Evolutionary conservation across 1,284 basidiomycete genomes (phyloP).

Genomic region (Cutaneotrichosporon cutaneum): DNA sequence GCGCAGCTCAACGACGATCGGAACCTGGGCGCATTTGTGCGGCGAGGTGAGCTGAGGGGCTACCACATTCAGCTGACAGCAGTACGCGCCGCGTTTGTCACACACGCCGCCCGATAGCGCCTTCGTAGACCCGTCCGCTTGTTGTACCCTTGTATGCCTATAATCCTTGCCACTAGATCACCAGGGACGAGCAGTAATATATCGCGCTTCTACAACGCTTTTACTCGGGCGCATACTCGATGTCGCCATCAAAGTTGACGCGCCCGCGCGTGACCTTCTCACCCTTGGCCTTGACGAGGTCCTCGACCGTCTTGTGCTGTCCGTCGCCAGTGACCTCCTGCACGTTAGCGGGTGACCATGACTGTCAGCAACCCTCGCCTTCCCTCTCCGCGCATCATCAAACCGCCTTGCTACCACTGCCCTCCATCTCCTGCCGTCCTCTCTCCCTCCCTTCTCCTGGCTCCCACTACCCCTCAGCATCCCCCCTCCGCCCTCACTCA

Average conservation of each 20-base stretch:
- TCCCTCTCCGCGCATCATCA: too few relatives aligned
- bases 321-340: slow-evolving; percentile 64
- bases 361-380: not conserved
- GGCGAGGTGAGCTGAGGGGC: slow-evolving; percentile 35
- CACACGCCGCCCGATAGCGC: not conserved
- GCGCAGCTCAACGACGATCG: slow-evolving; percentile 45
- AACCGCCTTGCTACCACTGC: too few relatives aligned
- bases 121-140: not conserved
- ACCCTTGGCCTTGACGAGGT: slow-evolving; percentile 71
- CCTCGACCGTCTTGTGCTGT: slow-evolving; percentile 73
- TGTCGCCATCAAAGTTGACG: slow-evolving; percentile 55
- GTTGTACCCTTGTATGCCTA: slow-evolving; percentile 11
- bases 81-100: slow-evolving; percentile 12
- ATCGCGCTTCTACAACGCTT: not conserved
- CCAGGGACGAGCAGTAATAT: slow-evolving; percentile 1
- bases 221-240: slow-evolving; percentile 43
- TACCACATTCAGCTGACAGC: slow-evolving; percentile 6
- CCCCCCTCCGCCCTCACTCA: slow-evolving; percentile 18
- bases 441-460: too few relatives aligned
- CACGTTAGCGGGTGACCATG: not conserved
- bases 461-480: too few relatives aligned
- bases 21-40: slow-evolving; percentile 49
- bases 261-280: slow-evolving; percentile 67
- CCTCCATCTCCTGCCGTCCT: too few relatives aligned
- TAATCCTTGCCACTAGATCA: not conserved